These are phyloP conservation scores for Mycena floridula DNA, from an alignment of 768 basidiomycete species.

Conservation along the genomic window DNA sequence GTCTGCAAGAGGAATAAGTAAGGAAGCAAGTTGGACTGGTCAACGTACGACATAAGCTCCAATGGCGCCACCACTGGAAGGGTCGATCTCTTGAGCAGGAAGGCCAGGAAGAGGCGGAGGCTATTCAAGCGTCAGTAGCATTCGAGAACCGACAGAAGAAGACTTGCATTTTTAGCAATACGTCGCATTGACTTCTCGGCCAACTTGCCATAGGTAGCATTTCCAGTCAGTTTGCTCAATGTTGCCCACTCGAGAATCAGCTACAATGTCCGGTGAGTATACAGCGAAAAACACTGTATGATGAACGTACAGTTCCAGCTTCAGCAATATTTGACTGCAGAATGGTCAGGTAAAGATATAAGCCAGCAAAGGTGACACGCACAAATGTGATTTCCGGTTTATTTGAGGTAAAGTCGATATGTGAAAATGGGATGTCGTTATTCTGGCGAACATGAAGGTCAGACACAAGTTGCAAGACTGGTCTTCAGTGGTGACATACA, in stretches of 20 bases:
- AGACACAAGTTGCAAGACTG: no score
- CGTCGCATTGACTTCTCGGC: conserved; percentile 37
- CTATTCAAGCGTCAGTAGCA: background rate
- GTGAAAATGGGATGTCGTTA: conserved; percentile 8
- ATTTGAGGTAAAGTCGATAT: conserved; percentile 27
- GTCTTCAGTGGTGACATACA: no score
- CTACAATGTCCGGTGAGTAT: conserved; percentile 17
- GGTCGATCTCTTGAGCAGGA: conserved; percentile 47
- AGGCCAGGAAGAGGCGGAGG: conserved; percentile 17
- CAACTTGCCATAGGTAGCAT: conserved; percentile 43
- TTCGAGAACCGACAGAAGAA: conserved; percentile 14
- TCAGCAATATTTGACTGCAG: conserved; percentile 12
- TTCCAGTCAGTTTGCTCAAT: conserved; percentile 38
- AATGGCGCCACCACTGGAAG: conserved; percentile 34
- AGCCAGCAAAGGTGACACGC: no score
- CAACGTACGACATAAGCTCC: conserved; percentile 31
- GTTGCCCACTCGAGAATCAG: conserved; percentile 43
- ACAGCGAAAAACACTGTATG: conserved; percentile 23
- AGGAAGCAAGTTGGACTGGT: background rate
- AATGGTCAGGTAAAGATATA: no score
- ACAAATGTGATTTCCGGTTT: no score
- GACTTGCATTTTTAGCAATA: conserved; percentile 31
- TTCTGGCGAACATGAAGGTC: no score
- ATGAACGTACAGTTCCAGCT: conserved; percentile 26
- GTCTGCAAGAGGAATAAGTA: background rate